phyloP scores from a whole-genome alignment of 176 grass and related monocot genomes.

The Metroxylon sagu region DNA sequence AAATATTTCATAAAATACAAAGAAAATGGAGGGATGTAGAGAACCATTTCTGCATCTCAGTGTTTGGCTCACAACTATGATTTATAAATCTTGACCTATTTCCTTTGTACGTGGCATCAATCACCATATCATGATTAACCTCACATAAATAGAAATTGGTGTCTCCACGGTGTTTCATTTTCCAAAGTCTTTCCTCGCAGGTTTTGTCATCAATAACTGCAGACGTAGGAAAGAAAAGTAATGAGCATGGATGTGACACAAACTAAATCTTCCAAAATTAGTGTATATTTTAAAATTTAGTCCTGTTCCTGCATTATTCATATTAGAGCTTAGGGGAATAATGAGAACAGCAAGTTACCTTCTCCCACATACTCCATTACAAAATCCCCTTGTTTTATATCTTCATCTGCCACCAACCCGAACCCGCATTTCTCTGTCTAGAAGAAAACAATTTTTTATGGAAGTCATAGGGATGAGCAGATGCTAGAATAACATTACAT shows the following conservation, averaged over 20 bases:
- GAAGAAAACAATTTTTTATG: slow-evolving; percentile 28
- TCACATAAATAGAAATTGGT: slow-evolving; percentile 95
- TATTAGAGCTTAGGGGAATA: background rate
- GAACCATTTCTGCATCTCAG: slow-evolving; percentile 98
- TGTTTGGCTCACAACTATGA: slow-evolving; percentile 97
- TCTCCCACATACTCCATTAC: slow-evolving; percentile 97
- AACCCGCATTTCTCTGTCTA: slow-evolving; percentile 97
- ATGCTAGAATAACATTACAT: slow-evolving; percentile 2
- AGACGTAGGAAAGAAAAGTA: slow-evolving; percentile 16
- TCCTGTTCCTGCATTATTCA: too few species aligned
- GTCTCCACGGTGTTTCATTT: slow-evolving; percentile 68
- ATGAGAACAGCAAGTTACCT: slow-evolving; percentile 43
- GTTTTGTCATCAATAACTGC: slow-evolving; percentile 87
- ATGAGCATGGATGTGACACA: too few species aligned
- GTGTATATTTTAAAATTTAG: too few species aligned
- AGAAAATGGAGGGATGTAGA: slow-evolving; percentile 22
- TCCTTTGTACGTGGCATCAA: slow-evolving; percentile 92
- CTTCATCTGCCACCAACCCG: slow-evolving; percentile 80
- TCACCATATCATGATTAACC: slow-evolving; percentile 89
- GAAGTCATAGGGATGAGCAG: background rate
- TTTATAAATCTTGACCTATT: slow-evolving; percentile 97
- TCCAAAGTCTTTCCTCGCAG: slow-evolving; percentile 94
- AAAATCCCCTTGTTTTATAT: slow-evolving; percentile 91
- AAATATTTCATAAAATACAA: slow-evolving; percentile 24
- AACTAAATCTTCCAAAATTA: too few species aligned